Conservation (phyloP, 2,329 filamentous ascomycete genomes). For the Pseudogymnoascus verrucosus region DNA sequence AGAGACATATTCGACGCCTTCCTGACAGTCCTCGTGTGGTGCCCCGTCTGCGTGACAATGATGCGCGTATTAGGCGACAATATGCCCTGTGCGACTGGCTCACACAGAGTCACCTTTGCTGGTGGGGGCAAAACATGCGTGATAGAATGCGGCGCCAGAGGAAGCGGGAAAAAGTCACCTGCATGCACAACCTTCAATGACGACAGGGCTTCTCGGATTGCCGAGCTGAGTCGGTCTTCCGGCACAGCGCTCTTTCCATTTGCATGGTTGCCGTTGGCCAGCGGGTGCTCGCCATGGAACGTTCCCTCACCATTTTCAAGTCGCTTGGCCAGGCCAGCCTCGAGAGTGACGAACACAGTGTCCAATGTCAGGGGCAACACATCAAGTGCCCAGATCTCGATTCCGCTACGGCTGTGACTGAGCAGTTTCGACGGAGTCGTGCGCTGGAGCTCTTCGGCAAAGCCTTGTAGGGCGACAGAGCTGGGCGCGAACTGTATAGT, state of each 20-base stretch:
- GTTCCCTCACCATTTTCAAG: conserved; percentile 76
- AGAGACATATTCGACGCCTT: conserved; percentile 38
- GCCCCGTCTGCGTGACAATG: conserved; percentile 61
- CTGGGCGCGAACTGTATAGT: conserved; percentile 72
- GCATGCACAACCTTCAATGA: conserved; percentile 70
- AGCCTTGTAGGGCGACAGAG: conserved; percentile 68
- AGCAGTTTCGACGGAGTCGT: conserved; percentile 68
- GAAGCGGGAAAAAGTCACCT: conserved; percentile 71
- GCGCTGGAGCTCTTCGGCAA: conserved; percentile 64
- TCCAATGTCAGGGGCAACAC: conserved; percentile 74
- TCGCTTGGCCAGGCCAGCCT: conserved; percentile 69
- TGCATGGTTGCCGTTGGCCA: conserved; percentile 31
- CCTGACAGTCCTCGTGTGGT: conserved; percentile 44
- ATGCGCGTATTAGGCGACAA: conserved; percentile 73
- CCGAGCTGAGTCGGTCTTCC: conserved; percentile 52
- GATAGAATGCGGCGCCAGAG: conserved; percentile 74
- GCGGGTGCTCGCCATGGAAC: conserved; percentile 61
- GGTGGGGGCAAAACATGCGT: conserved; percentile 79
- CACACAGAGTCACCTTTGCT: conserved; percentile 84
- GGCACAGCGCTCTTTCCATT: conserved; percentile 31
- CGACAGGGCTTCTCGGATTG: conserved; percentile 67
- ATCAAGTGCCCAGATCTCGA: conserved; percentile 78
- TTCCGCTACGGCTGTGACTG: conserved; percentile 63
- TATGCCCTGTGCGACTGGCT: conserved; percentile 85
- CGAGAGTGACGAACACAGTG: conserved; percentile 77